These are phyloP conservation scores for Trametes cingulata DNA, from an alignment of 768 basidiomycete genomes.

Conservation along the genomic window DNA sequence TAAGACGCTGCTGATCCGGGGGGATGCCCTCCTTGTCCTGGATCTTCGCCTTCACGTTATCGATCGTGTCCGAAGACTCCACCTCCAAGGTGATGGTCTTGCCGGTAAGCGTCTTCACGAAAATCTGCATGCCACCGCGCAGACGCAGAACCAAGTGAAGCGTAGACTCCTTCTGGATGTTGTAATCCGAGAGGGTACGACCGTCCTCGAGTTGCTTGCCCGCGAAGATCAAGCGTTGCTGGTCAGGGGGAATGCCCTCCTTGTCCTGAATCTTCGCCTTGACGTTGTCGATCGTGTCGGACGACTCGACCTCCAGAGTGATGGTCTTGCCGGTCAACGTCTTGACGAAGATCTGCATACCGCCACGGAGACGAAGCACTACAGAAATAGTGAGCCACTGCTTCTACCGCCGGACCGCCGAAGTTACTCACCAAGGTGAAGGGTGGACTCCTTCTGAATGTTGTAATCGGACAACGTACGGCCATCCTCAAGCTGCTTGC, in stretches of 20 bases:
- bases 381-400: slow-evolving; percentile 8
- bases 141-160: slow-evolving; percentile 54
- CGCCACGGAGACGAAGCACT: slow-evolving; percentile 85
- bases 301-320: slow-evolving; percentile 90
- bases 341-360: slow-evolving; percentile 92
- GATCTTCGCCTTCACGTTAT: slow-evolving; percentile 37
- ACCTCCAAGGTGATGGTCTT: slow-evolving; percentile 63
- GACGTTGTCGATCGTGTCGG: slow-evolving; percentile 91
- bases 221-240: slow-evolving; percentile 90
- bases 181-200: slow-evolving; percentile 79
- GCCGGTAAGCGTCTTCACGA: slow-evolving; percentile 52
- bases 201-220: slow-evolving; percentile 96
- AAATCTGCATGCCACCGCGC: slow-evolving; percentile 46
- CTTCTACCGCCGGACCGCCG: too few species aligned
- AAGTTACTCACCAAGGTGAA: slow-evolving; percentile 49
- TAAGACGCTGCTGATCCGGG: slow-evolving; percentile 35
- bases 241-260: slow-evolving; percentile 82
- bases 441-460: slow-evolving; percentile 87
- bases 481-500: slow-evolving; percentile 90
- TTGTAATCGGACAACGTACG: slow-evolving; percentile 90
- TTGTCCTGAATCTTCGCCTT: slow-evolving; percentile 83
- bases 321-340: slow-evolving; percentile 90
- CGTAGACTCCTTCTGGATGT: slow-evolving; percentile 81
- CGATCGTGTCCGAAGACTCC: slow-evolving; percentile 39
- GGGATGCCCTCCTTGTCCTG: slow-evolving; percentile 38